Percentiles rank a stretch among this genome's conserved stretches.
Evolutionary conservation across 148 eudicot species (phyloP).

Genomic region (Chenopodium album): DNA sequence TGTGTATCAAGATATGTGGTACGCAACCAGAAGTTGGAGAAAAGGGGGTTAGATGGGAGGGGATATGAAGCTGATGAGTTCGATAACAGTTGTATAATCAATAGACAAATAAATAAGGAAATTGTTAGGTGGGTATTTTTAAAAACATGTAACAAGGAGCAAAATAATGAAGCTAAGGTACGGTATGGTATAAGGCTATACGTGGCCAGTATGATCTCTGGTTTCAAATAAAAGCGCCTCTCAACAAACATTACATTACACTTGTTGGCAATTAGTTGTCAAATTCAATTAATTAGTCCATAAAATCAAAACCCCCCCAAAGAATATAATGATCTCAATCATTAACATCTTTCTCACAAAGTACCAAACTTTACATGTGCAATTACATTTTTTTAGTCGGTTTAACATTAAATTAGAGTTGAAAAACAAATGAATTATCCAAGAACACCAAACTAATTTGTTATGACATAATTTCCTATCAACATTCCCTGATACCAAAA

Average conservation of each 20-base stretch:
- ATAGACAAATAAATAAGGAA: too few relatives aligned
- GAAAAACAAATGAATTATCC: neutral
- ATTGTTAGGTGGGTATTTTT: neutral
- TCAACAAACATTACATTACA: neutral
- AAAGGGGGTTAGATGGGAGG: neutral
- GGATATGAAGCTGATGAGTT: neutral
- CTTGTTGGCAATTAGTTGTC: neutral
- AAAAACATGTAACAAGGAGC: neutral
- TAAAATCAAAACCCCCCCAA: neutral
- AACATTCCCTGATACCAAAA: neutral
- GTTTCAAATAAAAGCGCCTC: neutral
- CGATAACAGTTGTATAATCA: neutral
- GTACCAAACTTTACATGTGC: conserved; percentile 2
- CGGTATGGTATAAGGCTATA: neutral
- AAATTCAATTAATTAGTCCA: neutral
- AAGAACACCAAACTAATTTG: neutral
- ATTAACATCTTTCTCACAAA: neutral
- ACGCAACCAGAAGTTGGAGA: neutral
- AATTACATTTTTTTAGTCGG: neutral
- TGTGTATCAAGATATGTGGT: neutral
- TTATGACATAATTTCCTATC: neutral
- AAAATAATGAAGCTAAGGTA: neutral
- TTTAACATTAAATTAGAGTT: neutral
- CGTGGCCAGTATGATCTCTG: neutral
- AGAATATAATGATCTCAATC: neutral